Base-by-base conservation (phyloP, 1,284 basidiomycete genomes). In the Pseudozyma thailandica region DNA sequence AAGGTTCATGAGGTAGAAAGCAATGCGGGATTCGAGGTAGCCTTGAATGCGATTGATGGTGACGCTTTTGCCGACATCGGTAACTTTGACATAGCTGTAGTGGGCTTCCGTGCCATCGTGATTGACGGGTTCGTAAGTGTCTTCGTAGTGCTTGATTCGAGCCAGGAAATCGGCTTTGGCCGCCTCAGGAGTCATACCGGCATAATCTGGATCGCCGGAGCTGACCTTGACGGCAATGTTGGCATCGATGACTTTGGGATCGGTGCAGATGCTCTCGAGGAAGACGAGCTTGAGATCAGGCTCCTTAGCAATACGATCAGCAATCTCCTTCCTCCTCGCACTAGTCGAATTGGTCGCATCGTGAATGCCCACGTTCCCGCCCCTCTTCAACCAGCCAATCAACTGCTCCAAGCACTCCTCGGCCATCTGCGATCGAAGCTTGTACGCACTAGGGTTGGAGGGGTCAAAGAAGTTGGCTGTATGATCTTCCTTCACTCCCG, bases 1-100 rank as follows among this genome's bases (percentile, higher is more conserved):
- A 75, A 98, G 84, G 84, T 98, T 98, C 94, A 97, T 98, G 59
- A 98, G 86, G 84, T 96, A 99, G 85, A 97, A 98, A 4, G 93
- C 95, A 72, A 98, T 95, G 33, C 96, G 90, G 86, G 92, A 93
- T 82, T 96, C 93, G 62, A 98, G 85, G 81, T 98, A 98, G 20
- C 94, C 93, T 57, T 84, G 80, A 42, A 82, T 74, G 16, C 62
- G 63, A 30, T 82, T 82, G 70, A 82, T 72, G 28, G 75, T 74
- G 35, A 81, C 80, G 21, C 53, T 54, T 43, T 77, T 75, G 20
- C 81, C 81, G 1, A 81, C 89, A 53, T 82, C 80, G 31, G 73
- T 72, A 25, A 82, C 78, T 53, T 82, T 82, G 71, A 80, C 81
- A 55, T 82, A 82, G 57, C 59, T 71, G 56, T 79, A 70, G 78